A percentile compares a stretch with the other conserved stretches of the same genome.
Evolutionary conservation across 257 asterid genomes (phyloP).

Genomic region (Ocimum tenuiflorum): DNA sequence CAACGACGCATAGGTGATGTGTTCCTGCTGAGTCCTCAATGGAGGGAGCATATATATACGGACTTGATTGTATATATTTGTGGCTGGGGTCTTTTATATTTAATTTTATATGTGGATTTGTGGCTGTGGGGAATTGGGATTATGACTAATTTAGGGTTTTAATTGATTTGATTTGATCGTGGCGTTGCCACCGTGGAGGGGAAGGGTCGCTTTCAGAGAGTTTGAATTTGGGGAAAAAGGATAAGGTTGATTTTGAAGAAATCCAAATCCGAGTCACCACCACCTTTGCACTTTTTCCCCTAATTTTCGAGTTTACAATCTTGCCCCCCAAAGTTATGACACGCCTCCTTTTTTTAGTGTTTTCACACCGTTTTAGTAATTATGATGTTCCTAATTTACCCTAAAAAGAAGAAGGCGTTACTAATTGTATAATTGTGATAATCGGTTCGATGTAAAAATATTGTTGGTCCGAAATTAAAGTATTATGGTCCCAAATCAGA

Average conservation of each 20-base stretch:
- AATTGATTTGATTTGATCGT: neutral
- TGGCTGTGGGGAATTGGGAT: slow-evolving; percentile 16
- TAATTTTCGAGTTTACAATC: neutral
- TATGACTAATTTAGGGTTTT: neutral
- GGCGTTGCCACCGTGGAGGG: neutral
- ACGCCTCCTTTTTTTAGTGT: neutral
- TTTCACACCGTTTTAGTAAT: neutral
- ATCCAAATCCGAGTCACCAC: slow-evolving; percentile 55
- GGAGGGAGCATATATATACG: slow-evolving; percentile 2
- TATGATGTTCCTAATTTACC: neutral
- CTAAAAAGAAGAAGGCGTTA: no score
- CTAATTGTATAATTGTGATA: no score
- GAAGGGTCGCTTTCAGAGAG: slow-evolving; percentile 26
- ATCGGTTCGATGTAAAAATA: no score
- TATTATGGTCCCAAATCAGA: no score
- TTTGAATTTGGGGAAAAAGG: slow-evolving; percentile 25
- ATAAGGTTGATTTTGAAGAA: slow-evolving; percentile 28
- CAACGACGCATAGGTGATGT: neutral
- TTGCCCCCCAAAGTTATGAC: slow-evolving; percentile 28
- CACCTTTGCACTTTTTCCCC: slow-evolving; percentile 16
- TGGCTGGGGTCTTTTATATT: no score
- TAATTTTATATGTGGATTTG: neutral
- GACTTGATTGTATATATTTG: no score
- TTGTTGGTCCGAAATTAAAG: no score
- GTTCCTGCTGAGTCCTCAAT: neutral